Conservation (phyloP, 2,329 filamentous ascomycete genomes). For the Cadophora gregata region DNA sequence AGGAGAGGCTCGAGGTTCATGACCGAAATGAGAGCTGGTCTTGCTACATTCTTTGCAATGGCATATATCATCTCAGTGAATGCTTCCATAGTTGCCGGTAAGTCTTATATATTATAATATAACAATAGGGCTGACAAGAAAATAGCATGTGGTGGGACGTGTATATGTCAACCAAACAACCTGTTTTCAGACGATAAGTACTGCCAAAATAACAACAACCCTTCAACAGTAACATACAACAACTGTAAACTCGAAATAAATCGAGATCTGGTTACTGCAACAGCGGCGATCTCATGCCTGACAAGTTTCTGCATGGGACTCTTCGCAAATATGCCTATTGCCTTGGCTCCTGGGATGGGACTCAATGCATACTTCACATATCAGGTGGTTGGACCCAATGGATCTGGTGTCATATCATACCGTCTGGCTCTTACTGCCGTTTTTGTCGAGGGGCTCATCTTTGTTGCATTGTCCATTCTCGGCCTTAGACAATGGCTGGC, state of each 20-base stretch:
- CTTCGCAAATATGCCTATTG: constrained; percentile 77
- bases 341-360: constrained; percentile 77
- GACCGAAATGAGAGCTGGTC: constrained; percentile 82
- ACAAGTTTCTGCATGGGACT: constrained; percentile 85
- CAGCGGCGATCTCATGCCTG: constrained; percentile 80
- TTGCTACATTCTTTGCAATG: constrained; percentile 76
- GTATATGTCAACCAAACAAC: constrained; percentile 30
- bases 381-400: constrained; percentile 76
- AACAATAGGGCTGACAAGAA: constrained; percentile 36
- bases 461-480: constrained; percentile 78
- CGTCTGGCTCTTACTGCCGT: constrained; percentile 81
- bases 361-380: constrained; percentile 89
- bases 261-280: constrained; percentile 81
- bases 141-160: constrained; percentile 38
- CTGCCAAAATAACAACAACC: constrained; percentile 33
- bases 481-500: constrained; percentile 90
- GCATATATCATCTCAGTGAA: constrained; percentile 75
- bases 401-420: constrained; percentile 75
- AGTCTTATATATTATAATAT: constrained; percentile 42
- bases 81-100: constrained; percentile 51
- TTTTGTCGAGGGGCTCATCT: constrained; percentile 87
- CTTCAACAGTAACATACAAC: constrained; percentile 72
- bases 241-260: constrained; percentile 61
- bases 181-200: constrained; percentile 47
- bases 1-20: constrained; percentile 74